Evolutionary conservation across 257 asterid genomes (phyloP), one percentile per base, ranked within the genome.

Genomic region (Solanum paucissectum): DNA sequence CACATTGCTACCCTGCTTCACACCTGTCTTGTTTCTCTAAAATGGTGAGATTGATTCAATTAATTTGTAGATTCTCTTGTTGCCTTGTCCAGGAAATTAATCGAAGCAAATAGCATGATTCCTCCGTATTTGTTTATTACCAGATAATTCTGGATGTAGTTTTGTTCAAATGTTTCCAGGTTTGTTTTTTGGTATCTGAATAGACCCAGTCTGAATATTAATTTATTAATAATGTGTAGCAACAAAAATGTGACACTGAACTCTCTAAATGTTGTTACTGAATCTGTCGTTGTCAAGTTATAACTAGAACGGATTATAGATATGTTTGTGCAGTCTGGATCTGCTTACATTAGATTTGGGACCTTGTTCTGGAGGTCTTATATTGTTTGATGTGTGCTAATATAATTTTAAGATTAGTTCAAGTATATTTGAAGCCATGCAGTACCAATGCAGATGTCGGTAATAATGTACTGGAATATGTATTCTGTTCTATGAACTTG

Each of bases 41-140:
- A 82, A 88, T 86, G 72, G 20, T 55, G 33, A 46, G 90, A 77
- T 60, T 86, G 68, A 82, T 89, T 66, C 86, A 89, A 36, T 90
- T 9, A 40, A 40, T 91, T 90, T 91, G 91, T 90, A 91, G 92
- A 86, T 85, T 84, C 85, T 46, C 29, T 72, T 64, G 37, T 85
- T 87, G 73, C 40, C 85, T 86, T 29, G 20, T 52, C 34, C 85
- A 62, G 66, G 20, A 32, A 49, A 5, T 81, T 32, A 73, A 12
- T 49, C 25, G 46, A 10, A 44, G 46, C 40, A 37, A 74, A 69
- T 55, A 27, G 44, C 9, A 12, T 62, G 74, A 52, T 79, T 77
- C 62, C 62, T 77, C 1, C 8, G n/a, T 77, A n/a, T 25, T 42
- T 77, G 36, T 12, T 40, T 12, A 77, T 42, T n/a, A 12, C n/a